phyloP scores from a whole-genome alignment of 169 alveolate species.

The Ophryocystis elektroscirrha region DNA sequence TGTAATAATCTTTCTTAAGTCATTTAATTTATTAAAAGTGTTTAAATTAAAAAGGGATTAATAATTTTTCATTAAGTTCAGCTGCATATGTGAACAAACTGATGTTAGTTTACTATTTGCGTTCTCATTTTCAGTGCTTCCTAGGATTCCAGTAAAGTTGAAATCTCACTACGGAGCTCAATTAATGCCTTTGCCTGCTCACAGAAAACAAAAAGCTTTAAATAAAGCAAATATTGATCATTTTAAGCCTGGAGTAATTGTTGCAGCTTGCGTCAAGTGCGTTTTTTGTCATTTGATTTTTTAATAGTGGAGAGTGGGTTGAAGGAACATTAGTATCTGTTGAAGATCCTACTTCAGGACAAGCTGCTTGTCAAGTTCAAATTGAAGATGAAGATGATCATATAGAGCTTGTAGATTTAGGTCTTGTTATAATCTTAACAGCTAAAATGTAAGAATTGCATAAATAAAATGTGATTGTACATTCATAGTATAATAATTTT shows the following conservation, averaged over 20 bases:
- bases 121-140: slow-evolving; percentile 10
- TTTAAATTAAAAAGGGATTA: background rate
- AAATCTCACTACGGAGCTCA: slow-evolving; percentile 16
- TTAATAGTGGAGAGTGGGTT: too few relatives aligned
- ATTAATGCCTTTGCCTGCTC: slow-evolving; percentile 13
- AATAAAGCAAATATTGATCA: slow-evolving; percentile 3
- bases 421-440: too few relatives aligned
- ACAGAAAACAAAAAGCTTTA: slow-evolving; percentile 7
- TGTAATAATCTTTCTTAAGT: background rate
- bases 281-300: too few relatives aligned
- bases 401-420: too few relatives aligned
- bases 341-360: too few relatives aligned
- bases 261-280: too few relatives aligned
- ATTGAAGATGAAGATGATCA: too few relatives aligned
- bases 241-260: slow-evolving; percentile 14
- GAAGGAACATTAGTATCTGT: too few relatives aligned
- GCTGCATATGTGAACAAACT: background rate
- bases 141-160: slow-evolving; percentile 16
- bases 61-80: background rate
- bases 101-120: background rate
- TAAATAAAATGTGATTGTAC: too few relatives aligned
- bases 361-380: too few relatives aligned
- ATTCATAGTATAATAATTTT: too few relatives aligned
- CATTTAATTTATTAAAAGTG: background rate
- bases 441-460: too few relatives aligned